These are phyloP conservation scores for Oryza coarctata DNA, from an alignment of 176 grass and related monocot species.

Conservation along the genomic window DNA sequence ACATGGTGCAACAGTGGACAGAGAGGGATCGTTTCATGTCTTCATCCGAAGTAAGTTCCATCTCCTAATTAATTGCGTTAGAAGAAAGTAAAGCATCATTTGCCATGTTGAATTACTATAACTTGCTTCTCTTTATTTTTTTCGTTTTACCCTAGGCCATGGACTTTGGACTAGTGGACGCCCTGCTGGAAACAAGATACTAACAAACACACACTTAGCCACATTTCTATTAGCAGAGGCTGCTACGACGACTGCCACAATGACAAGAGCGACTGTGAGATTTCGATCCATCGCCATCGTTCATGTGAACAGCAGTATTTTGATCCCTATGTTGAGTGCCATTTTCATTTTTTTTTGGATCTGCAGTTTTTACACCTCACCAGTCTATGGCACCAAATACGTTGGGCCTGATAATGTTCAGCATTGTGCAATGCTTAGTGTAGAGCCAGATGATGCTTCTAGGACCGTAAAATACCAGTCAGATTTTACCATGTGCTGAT, in stretches of 20 bases:
- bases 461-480: too few species aligned
- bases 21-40: conserved; percentile 95
- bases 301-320: not conserved
- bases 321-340: not conserved
- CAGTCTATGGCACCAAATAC: not conserved
- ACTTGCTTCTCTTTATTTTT: not conserved
- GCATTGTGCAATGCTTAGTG: too few species aligned
- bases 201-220: conserved; percentile 26
- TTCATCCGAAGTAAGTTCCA: conserved; percentile 65
- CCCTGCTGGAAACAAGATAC: conserved; percentile 74
- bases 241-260: not conserved
- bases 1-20: conserved; percentile 81
- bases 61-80: not conserved
- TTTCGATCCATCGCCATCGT: not conserved
- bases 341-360: not conserved
- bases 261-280: too few species aligned
- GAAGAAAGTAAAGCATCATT: conserved; percentile 7
- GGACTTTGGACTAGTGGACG: conserved; percentile 89
- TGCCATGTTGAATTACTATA: conserved; percentile 5
- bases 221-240: conserved; percentile 10
- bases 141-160: conserved; percentile 61
- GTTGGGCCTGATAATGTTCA: not conserved
- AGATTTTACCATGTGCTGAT: not conserved
- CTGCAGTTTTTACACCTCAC: not conserved
- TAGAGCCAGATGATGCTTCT: too few species aligned